Evolutionary conservation across 2,329 filamentous ascomycete species (phyloP), one percentile per base, ranked within the genome.

Genomic region (Alternaria gansuensis): DNA sequence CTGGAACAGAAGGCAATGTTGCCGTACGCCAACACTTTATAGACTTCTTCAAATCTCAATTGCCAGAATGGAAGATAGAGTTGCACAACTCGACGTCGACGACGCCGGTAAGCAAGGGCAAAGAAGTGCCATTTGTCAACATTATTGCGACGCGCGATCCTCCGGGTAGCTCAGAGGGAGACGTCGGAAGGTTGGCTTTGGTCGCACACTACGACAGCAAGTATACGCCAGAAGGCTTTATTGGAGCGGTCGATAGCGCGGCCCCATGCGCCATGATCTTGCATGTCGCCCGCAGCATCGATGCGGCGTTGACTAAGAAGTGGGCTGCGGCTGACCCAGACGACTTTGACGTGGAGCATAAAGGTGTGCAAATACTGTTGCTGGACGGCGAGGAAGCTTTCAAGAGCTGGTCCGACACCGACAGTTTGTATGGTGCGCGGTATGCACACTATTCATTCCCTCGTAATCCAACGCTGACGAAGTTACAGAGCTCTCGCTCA

Each of bases 311-410:
- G 76, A 91, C 90, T n/a, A 85, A 84, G 74, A 96, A 93, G 77
- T 98, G 95, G 93, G 84, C 85, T n/a, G 83, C 82, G 10, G 83
- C 82, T 2, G 51, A 56, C 13, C 60, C 59, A 11, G 69, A 70
- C 4, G 76, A 94, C 24, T 62, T 71, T 13, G 62, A 70, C 10
- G 91, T 93, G 34, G 90, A 90, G 60, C 87, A 90, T 65, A 88
- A 87, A 68, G 95, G 95, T 2, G 84, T 99, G 46, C 95, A 99
- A 80, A 91, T 99, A 41, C 68, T 99, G 29, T 84, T 99, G 59
- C 81, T 99, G 17, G 95, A 99, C 72, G 95, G 95, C 13, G 95
- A 99, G 79, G 95, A 99, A 79, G 93, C 95, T 0, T 99, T 96
- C 78, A 79, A 87, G 28, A 78, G 78, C 3, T 99, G 95, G 95